Percentiles rank a stretch among this genome's conserved stretches.
Evolutionary conservation across 257 asterid species (phyloP).

Genomic region (Prunella vulgaris): DNA sequence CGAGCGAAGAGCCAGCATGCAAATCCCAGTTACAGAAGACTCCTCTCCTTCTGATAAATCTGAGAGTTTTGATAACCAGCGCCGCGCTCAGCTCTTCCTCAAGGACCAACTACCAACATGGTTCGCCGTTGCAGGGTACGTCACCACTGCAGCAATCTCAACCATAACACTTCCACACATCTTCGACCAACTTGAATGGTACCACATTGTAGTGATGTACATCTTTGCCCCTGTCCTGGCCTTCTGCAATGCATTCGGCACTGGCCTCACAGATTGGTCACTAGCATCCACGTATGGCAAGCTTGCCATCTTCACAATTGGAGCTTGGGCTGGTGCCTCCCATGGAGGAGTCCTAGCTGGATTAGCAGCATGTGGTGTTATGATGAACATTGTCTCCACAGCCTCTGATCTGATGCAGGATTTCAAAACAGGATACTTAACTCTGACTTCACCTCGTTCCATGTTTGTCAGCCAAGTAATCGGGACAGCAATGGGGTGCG

Average conservation of each 20-base stretch:
- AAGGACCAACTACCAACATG: conserved; percentile 50
- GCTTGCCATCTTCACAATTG: conserved; percentile 50
- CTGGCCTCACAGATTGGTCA: conserved; percentile 60
- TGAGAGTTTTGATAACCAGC: conserved; percentile 31
- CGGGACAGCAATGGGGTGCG: conserved; percentile 43
- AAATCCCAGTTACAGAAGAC: conserved; percentile 17
- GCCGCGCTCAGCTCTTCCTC: conserved; percentile 41
- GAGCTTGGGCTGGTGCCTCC: conserved; percentile 52
- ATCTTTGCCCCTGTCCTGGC: conserved; percentile 53
- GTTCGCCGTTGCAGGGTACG: conserved; percentile 40
- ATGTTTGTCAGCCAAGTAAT: conserved; percentile 67
- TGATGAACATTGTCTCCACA: conserved; percentile 59
- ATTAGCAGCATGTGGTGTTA: conserved; percentile 61
- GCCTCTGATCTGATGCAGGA: conserved; percentile 64
- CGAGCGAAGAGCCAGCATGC: conserved; percentile 5
- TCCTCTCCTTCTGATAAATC: conserved; percentile 22
- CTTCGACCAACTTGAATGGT: conserved; percentile 52
- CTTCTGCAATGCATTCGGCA: conserved; percentile 58
- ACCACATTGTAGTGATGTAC: conserved; percentile 38
- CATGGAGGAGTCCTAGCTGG: conserved; percentile 56
- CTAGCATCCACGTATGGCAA: conserved; percentile 51
- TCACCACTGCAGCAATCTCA: conserved; percentile 35
- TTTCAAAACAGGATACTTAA: conserved; percentile 63
- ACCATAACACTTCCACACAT: conserved; percentile 41
- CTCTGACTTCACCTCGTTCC: conserved; percentile 62